A percentile compares a stretch with the other conserved stretches of the same genome.
Evolutionary conservation across 176 grass and related monocot species (phyloP).

Genomic region (Musa schizocarpa): DNA sequence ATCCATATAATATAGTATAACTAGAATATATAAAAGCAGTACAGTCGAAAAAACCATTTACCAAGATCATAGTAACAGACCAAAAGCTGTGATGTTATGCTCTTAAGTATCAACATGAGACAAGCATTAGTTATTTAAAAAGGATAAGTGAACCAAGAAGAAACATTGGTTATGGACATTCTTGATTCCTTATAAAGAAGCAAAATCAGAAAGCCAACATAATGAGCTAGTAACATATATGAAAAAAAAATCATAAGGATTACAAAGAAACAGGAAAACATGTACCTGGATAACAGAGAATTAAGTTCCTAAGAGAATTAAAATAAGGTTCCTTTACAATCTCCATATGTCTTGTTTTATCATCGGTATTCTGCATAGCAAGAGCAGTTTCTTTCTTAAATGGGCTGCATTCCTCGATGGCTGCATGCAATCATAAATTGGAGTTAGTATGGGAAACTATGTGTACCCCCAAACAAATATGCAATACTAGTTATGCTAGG

Average conservation of each 20-base stretch:
- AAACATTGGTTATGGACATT: too few species aligned
- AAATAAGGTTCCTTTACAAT: conserved; percentile 41
- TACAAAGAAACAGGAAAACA: conserved; percentile 8
- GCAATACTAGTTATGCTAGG: not conserved
- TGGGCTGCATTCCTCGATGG: conserved; percentile 19
- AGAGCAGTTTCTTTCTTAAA: conserved; percentile 24
- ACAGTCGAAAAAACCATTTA: too few species aligned
- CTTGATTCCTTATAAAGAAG: too few species aligned
- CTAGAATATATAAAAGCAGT: too few species aligned
- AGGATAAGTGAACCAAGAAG: too few species aligned
- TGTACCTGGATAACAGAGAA: conserved; percentile 60
- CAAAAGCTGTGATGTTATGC: too few species aligned
- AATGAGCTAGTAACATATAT: conserved; percentile 2
- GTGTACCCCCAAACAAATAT: not conserved
- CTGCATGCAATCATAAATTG: conserved; percentile 35
- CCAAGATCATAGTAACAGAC: too few species aligned
- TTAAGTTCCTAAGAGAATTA: conserved; percentile 54
- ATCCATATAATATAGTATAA: too few species aligned
- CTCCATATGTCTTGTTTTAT: conserved; percentile 39
- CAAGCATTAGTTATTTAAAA: too few species aligned
- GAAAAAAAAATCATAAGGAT: conserved; percentile 17
- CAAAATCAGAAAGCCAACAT: not conserved
- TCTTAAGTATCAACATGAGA: too few species aligned
- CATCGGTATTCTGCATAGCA: conserved; percentile 20
- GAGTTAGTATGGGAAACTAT: conserved; percentile 2